Base-by-base conservation (phyloP, 306 rosid genomes). In the Trifolium dubium region DNA sequence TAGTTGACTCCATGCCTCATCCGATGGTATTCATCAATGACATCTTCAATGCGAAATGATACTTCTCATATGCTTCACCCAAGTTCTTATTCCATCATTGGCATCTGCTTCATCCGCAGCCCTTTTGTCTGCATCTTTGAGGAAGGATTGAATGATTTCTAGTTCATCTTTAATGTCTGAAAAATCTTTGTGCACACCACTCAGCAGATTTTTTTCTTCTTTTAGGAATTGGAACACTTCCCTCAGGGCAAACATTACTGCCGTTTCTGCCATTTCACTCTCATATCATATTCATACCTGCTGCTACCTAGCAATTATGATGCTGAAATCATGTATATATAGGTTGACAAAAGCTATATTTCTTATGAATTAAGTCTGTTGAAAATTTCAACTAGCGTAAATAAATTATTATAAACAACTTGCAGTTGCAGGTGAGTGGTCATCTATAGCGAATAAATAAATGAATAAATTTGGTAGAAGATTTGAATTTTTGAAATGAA, bases 31-130 rank as follows among this genome's bases (percentile, higher is more conserved):
- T 47, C 54, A 1, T 47, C 54, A 47, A 47, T 14, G 18, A 47
- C 54, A 14, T 47, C 54, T 53, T 53, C 59, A 53, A 53, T 53
- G 28, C 59, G 59, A 53, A 53, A 53, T 53, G 59, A 53, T 19
- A 5, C 59, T 53, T 53, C 59, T 18, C 59, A 53, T 3, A 3
- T 29, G 37, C 9, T 29, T 41, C 47, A 41, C 47, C 47, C 47
- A 41, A 10, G 47, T 41, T 10, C 47, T 41, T 9, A 41, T 41
- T 41, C 47, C 47, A 3, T 41, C 47, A 3, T 41, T 41, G 13
- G 14, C 10, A 13, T 41, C 14, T 10, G 60, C 60, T 54, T 54
- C 60, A 54, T 17, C 29, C 5, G 31, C 31, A 3, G 60, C 60
- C 13, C 60, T 18, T 54, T 31, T 54, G 5, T 54, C 60, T 18